A percentile compares a stretch with the other conserved stretches of the same genome.
Conservation (phyloP, 192 early-diverging fungal genomes). For the Chytriomyces sp. region DNA sequence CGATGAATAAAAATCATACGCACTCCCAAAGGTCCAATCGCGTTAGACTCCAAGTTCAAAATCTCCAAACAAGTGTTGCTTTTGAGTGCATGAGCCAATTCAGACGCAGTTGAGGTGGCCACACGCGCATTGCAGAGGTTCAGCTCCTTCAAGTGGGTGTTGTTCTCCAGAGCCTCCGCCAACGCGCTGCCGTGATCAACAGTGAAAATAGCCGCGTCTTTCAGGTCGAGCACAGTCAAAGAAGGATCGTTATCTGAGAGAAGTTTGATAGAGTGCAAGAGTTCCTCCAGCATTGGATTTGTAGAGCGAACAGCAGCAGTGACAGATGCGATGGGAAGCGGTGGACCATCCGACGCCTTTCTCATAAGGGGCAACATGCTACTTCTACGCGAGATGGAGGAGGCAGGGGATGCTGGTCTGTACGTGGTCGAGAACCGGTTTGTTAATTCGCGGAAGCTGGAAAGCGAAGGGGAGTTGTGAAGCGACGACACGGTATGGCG, state of each 20-base stretch:
- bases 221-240: conserved; percentile 47
- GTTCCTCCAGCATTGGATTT: conserved; percentile 57
- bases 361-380: conserved; percentile 36
- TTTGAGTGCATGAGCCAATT: conserved; percentile 43
- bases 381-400: conserved; percentile 15
- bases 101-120: conserved; percentile 36
- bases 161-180: conserved; percentile 38
- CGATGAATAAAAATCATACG: conserved; percentile 1
- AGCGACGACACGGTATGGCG: background rate
- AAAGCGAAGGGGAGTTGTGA: background rate
- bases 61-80: conserved; percentile 39
- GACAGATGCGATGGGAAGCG: conserved; percentile 40
- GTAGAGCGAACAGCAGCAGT: conserved; percentile 43
- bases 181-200: conserved; percentile 39
- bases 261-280: conserved; percentile 44
- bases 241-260: conserved; percentile 43
- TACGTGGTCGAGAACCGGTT: background rate
- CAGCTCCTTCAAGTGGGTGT: conserved; percentile 46
- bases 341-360: conserved; percentile 37
- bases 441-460: background rate
- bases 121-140: conserved; percentile 35
- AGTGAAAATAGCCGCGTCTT: conserved; percentile 47
- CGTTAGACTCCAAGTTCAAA: conserved; percentile 48
- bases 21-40: conserved; percentile 49
- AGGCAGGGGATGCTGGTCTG: conserved; percentile 13